Conservation (phyloP, 2,329 filamentous ascomycete genomes). For the Verticillium tricorpus region DNA sequence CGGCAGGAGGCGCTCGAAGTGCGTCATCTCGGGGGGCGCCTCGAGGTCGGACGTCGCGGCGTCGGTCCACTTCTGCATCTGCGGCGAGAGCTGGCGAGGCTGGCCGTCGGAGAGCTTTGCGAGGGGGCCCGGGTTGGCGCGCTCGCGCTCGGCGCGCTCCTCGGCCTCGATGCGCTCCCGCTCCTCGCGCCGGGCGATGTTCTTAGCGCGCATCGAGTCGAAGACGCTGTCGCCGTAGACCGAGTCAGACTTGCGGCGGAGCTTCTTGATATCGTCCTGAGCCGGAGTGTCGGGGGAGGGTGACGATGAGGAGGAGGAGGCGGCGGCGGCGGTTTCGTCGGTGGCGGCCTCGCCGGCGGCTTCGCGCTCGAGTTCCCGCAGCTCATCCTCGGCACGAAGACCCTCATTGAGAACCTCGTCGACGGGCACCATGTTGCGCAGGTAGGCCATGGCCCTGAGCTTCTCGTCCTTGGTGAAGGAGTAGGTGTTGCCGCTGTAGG, state of each 20-base stretch:
- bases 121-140: constrained; percentile 31
- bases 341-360: constrained; percentile 14
- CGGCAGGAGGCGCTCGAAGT: constrained; percentile 52
- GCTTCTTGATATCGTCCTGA: constrained; percentile 8
- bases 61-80: constrained; percentile 35
- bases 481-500: constrained; percentile 41
- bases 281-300: not conserved
- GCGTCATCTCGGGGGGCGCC: constrained; percentile 45
- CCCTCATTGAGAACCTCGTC: constrained; percentile 59
- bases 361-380: constrained; percentile 45
- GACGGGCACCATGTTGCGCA: constrained; percentile 50
- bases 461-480: constrained; percentile 37
- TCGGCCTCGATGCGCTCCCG: constrained; percentile 39
- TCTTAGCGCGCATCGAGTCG: constrained; percentile 51
- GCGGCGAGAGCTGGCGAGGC: constrained; percentile 30
- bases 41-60: constrained; percentile 45
- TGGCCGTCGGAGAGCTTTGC: constrained; percentile 30
- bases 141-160: constrained; percentile 24
- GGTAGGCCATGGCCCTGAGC: constrained; percentile 45
- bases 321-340: constrained; percentile 9
- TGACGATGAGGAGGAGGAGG: no score
- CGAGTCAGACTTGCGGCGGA: constrained; percentile 32
- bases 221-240: constrained; percentile 55
- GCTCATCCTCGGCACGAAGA: constrained; percentile 58
- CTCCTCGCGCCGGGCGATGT: constrained; percentile 44